Evolutionary conservation across 2,329 filamentous ascomycete species (phyloP).

Genomic region (Grosmannia huntii): DNA sequence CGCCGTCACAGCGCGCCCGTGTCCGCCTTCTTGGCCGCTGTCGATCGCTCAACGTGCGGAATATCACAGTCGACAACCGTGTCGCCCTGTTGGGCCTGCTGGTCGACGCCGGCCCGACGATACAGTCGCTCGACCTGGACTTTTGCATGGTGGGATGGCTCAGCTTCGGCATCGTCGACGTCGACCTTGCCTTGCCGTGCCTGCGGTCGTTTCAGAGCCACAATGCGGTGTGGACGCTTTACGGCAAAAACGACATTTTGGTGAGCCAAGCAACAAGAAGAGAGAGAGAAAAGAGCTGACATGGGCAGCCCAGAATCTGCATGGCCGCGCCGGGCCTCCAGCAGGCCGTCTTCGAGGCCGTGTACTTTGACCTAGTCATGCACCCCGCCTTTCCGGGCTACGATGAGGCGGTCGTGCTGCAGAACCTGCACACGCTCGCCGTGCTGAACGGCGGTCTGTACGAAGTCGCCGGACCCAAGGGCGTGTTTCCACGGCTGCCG

Average conservation of each 20-base stretch:
- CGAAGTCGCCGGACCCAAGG: no score
- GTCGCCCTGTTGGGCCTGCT: background rate
- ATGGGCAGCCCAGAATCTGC: background rate
- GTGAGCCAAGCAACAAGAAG: background rate
- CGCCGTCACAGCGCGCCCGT: background rate
- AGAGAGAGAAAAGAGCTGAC: background rate
- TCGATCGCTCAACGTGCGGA: background rate
- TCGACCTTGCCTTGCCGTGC: background rate
- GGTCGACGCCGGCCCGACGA: background rate
- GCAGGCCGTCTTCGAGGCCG: constrained; percentile 6
- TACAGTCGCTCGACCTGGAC: background rate
- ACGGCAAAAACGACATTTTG: no score
- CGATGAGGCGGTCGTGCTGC: background rate
- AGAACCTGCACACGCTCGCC: constrained; percentile 6
- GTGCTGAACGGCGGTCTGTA: background rate
- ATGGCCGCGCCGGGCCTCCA: constrained; percentile 3
- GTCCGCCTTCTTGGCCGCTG: background rate
- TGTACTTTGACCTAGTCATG: background rate
- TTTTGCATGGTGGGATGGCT: background rate
- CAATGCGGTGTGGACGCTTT: background rate
- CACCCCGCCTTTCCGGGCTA: background rate
- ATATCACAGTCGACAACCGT: background rate
- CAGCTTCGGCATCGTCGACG: background rate
- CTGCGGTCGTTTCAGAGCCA: background rate
- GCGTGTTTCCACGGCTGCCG: background rate